Percentiles rank a stretch among this genome's conserved stretches.
Evolutionary conservation across 2,329 filamentous ascomycete species (phyloP).

Genomic region (Rhynchosporium agropyri): DNA sequence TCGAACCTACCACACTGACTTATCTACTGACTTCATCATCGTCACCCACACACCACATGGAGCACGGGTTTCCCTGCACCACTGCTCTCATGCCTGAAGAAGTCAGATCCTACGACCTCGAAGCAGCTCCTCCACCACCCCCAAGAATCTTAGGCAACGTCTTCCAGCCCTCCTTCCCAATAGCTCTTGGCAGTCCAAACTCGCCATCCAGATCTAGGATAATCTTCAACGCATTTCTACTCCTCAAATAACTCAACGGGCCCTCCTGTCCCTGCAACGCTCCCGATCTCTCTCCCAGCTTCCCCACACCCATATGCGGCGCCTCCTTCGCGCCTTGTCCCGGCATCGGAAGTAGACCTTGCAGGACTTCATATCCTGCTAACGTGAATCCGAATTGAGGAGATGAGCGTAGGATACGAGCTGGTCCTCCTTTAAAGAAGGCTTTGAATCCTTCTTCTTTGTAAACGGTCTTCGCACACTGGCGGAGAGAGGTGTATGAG

Average conservation of each 20-base stretch:
- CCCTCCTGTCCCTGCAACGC: conserved; percentile 40
- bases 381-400: conserved; percentile 98
- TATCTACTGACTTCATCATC: too few species aligned
- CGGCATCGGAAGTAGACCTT: conserved; percentile 78
- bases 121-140: conserved; percentile 26
- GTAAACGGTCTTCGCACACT: conserved; percentile 81
- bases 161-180: conserved; percentile 38
- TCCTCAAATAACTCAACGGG: conserved; percentile 63
- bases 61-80: too few species aligned
- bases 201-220: conserved; percentile 93
- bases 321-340: conserved; percentile 56
- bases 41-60: too few species aligned
- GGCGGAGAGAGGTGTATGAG: conserved; percentile 81
- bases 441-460: conserved; percentile 92
- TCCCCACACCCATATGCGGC: conserved; percentile 59
- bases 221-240: conserved; percentile 91
- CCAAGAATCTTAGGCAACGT: conserved; percentile 37
- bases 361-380: conserved; percentile 90
- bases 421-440: conserved; percentile 98
- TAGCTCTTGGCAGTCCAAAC: conserved; percentile 62
- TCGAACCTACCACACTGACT: too few species aligned
- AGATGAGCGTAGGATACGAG: conserved; percentile 90
- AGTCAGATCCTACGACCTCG: background rate
- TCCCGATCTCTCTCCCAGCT: conserved; percentile 62
- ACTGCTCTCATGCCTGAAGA: too few species aligned